Conservation (phyloP, 2,329 filamentous ascomycete species). For the Cytospora leucostoma region DNA sequence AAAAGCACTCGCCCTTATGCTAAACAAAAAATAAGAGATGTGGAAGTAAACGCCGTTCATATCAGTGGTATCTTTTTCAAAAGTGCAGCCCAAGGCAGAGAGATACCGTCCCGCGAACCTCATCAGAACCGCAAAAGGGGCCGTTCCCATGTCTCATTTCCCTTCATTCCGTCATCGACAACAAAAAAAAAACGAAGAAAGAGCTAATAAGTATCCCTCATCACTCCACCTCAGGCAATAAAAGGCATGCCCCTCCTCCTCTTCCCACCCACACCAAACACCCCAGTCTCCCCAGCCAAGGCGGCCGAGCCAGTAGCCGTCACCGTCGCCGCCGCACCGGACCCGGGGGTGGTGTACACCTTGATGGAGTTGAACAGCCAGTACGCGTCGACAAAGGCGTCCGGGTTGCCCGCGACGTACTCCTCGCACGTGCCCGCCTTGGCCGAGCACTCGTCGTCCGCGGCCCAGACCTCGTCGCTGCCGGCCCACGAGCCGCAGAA, state of each 20-base stretch:
- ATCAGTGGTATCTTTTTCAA: too few species aligned
- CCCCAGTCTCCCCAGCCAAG: not conserved
- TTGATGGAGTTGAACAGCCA: constrained; percentile 29
- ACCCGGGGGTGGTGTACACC: constrained; percentile 16
- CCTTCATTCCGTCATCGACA: not conserved
- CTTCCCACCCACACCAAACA: not conserved
- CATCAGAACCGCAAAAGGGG: not conserved
- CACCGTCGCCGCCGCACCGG: not conserved
- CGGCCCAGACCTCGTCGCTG: constrained; percentile 56
- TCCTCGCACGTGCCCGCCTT: constrained; percentile 67
- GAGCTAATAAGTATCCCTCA: too few species aligned
- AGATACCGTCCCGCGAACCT: not conserved
- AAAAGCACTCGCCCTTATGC: too few species aligned
- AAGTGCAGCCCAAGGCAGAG: too few species aligned
- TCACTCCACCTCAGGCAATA: constrained; percentile 5
- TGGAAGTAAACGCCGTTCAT: too few species aligned
- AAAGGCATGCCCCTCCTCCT: constrained; percentile 19
- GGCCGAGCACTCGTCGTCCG: constrained; percentile 57
- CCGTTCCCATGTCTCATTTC: not conserved
- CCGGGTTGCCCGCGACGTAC: constrained; percentile 62
- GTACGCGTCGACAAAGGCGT: constrained; percentile 26
- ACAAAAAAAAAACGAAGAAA: too few species aligned
- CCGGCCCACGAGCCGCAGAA: constrained; percentile 84
- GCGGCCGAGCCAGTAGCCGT: not conserved
- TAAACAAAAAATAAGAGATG: too few species aligned